Base-by-base conservation (phyloP, 2,329 filamentous ascomycete genomes). In the Truncatella angustata region DNA sequence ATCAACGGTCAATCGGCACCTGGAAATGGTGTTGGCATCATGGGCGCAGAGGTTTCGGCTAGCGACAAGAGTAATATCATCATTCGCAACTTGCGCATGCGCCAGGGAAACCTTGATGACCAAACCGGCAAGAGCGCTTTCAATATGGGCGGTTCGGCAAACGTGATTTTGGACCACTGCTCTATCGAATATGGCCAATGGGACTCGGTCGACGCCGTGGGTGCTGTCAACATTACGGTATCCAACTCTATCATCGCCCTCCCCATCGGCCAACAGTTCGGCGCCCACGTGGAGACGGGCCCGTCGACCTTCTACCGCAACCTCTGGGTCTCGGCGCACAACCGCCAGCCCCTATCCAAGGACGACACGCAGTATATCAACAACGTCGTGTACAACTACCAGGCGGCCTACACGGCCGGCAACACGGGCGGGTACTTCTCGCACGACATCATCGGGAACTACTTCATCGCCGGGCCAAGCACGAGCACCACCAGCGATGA, bases 1-100 rank as follows among this genome's bases (percentile, higher is more conserved):
- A 77, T 78, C 54, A 68, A 75, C 4, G 74, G 75, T 4, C 73
- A 77, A 55, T 77, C 73, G 0, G 75, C 75, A 4, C 74, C 74
- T 1, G 68, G 70, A 10, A 53, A 50, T 2, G 58, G 58, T 28
- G 55, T 58, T 16, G 56, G 37, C 58, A 73, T 62, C 64, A 74
- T 58, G 66, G 67, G 53, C 12, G 57, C 36, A 9, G 63, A 62
- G 44, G 49, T 60, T 1, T 58, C 56, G 4, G 56, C 52, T 23
- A 57, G 54, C 34, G 46, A 40, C 5, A 37, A 53, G 35, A 46
- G 50, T 21, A 60, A 60, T 40, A 50, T 71, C 5, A 73, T 76
- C 49, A 70, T 75, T 18, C 65, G 71, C 18, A 73, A 75, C 54
- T 67, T 76, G 26, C 68, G 72, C 18, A 71, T 76, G 42, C 66